Conservation (phyloP, 495 filamentous ascomycete species). For the Gamarada debralockiae region DNA sequence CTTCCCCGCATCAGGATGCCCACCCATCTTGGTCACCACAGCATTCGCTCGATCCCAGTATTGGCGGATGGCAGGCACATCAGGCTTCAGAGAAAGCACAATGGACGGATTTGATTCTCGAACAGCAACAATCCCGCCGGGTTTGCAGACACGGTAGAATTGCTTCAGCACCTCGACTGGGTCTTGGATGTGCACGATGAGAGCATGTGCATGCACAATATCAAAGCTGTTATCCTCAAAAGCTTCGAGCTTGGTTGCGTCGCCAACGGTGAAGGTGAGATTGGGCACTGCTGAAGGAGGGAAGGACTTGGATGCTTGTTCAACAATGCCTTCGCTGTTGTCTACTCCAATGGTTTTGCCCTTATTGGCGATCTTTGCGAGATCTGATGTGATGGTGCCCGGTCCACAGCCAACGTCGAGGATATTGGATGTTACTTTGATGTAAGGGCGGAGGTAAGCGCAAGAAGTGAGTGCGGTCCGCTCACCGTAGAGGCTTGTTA, state of each 20-base stretch:
- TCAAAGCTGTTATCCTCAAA: constrained; percentile 41
- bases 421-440: constrained; percentile 43
- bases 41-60: constrained; percentile 3
- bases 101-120: neutral
- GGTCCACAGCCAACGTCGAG: constrained; percentile 59
- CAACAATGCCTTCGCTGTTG: neutral
- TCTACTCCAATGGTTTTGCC: constrained; percentile 36
- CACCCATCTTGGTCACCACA: constrained; percentile 6
- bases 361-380: constrained; percentile 41
- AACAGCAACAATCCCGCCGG: neutral
- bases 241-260: neutral
- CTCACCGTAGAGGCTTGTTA: too few species aligned
- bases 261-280: neutral
- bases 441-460: constrained; percentile 44
- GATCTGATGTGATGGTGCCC: constrained; percentile 51
- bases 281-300: neutral
- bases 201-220: constrained; percentile 50
- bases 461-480: constrained; percentile 50
- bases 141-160: neutral
- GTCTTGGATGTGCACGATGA: constrained; percentile 45
- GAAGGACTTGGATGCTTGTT: neutral
- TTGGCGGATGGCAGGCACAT: neutral
- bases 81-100: neutral
- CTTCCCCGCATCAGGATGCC: neutral
- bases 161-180: constrained; percentile 39